These are phyloP conservation scores for Decorospora gaudefroyi DNA, from an alignment of 2,329 filamentous ascomycete genomes.

Conservation along the genomic window DNA sequence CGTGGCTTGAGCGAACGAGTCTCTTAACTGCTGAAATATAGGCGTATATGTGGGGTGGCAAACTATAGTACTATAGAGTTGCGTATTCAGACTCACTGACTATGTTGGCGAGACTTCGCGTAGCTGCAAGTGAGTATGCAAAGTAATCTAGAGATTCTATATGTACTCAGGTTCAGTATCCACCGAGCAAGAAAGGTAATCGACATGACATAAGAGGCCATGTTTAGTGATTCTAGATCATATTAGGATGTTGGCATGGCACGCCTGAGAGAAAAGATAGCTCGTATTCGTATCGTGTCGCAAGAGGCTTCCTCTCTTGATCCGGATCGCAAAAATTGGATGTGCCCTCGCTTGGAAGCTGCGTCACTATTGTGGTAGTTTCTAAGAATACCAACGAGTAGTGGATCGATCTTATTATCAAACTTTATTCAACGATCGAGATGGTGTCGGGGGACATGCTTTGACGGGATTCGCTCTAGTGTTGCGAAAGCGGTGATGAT, in stretches of 20 bases:
- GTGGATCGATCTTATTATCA: no score
- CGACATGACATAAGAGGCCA: not conserved
- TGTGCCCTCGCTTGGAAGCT: not conserved
- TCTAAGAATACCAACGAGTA: not conserved
- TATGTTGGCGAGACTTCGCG: slow-evolving; percentile 14
- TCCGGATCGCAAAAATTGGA: not conserved
- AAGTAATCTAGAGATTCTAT: not conserved
- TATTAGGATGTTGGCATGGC: slow-evolving; percentile 1
- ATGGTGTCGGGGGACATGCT: no score
- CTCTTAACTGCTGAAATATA: slow-evolving; percentile 13
- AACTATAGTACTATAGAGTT: slow-evolving; percentile 25
- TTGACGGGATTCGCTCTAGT: no score
- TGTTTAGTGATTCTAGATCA: not conserved
- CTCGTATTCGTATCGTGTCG: slow-evolving; percentile 2
- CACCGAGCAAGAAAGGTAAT: slow-evolving; percentile 1
- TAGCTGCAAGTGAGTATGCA: slow-evolving; percentile 8
- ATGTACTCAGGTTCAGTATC: not conserved
- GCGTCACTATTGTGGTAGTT: not conserved
- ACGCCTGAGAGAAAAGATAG: not conserved
- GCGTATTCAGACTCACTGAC: slow-evolving; percentile 18
- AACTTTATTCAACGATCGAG: not conserved
- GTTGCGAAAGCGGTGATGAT: no score
- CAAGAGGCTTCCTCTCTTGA: not conserved
- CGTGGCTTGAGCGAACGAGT: slow-evolving; percentile 3
- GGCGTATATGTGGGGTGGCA: slow-evolving; percentile 31